These are phyloP conservation scores for Antrodiella citrinella DNA, from an alignment of 768 basidiomycete genomes.

Conservation along the genomic window DNA sequence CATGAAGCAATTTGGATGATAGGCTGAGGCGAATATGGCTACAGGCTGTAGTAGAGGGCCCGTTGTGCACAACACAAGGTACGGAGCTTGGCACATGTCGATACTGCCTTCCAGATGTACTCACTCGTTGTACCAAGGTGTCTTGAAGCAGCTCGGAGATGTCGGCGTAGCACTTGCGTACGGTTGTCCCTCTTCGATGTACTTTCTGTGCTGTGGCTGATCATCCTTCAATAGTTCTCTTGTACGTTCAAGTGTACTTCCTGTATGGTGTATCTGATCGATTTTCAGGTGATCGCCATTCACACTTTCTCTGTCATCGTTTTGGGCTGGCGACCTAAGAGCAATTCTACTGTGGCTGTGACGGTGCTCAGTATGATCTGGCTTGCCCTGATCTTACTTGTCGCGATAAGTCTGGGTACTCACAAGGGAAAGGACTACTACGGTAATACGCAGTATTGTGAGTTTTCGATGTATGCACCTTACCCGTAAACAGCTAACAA, in stretches of 20 bases:
- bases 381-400: constrained; percentile 30
- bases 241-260: constrained; percentile 6
- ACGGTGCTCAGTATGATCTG: constrained; percentile 30
- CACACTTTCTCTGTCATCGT: constrained; percentile 33
- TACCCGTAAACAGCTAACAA: no score
- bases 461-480: no score
- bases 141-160: constrained; percentile 32
- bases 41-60: constrained; percentile 24
- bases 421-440: constrained; percentile 32
- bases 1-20: no score
- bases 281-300: constrained; percentile 25
- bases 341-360: constrained; percentile 24
- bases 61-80: constrained; percentile 30
- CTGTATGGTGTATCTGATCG: constrained; percentile 6
- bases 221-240: constrained; percentile 10
- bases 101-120: no score
- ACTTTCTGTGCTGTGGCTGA: background rate
- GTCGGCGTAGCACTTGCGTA: constrained; percentile 33
- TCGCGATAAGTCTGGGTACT: constrained; percentile 29
- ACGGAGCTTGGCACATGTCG: background rate
- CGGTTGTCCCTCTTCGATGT: constrained; percentile 6
- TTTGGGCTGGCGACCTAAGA: constrained; percentile 22
- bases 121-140: no score
- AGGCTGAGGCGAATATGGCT: no score
- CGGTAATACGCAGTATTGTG: constrained; percentile 34